A percentile compares a stretch with the other conserved stretches of the same genome.
phyloP scores from a whole-genome alignment of 1,284 basidiomycete genomes.

The Malassezia japonica region DNA sequence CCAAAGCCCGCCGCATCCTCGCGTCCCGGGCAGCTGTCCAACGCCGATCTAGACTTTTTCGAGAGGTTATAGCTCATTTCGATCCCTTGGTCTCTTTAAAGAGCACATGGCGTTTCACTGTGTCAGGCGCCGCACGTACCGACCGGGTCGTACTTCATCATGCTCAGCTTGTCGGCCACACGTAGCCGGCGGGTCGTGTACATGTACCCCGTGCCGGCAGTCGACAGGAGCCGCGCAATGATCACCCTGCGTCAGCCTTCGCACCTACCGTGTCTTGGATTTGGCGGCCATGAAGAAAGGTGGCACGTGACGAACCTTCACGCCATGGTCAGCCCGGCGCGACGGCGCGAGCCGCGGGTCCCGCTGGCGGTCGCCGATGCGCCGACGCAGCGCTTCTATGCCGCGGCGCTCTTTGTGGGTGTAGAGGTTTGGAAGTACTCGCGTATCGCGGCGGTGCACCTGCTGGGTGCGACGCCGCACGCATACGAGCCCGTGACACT shows the following conservation, averaged over 20 bases:
- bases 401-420: slow-evolving; percentile 51
- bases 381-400: slow-evolving; percentile 55
- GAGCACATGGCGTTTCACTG: slow-evolving; percentile 42
- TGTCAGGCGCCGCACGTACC: slow-evolving; percentile 23
- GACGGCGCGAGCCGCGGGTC: slow-evolving; percentile 37
- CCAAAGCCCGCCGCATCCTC: too few species aligned
- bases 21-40: neutral
- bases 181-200: slow-evolving; percentile 42
- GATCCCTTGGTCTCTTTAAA: slow-evolving; percentile 40
- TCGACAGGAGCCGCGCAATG: slow-evolving; percentile 43
- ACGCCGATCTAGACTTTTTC: slow-evolving; percentile 14
- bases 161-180: slow-evolving; percentile 31
- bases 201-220: slow-evolving; percentile 43
- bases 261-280: slow-evolving; percentile 38
- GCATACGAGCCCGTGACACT: slow-evolving; percentile 6
- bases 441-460: neutral
- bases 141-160: slow-evolving; percentile 48
- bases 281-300: slow-evolving; percentile 33
- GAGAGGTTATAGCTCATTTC: slow-evolving; percentile 20
- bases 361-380: slow-evolving; percentile 47
- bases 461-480: neutral
- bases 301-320: slow-evolving; percentile 5
- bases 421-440: slow-evolving; percentile 49
- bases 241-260: slow-evolving; percentile 26
- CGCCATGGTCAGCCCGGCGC: neutral